phyloP scores from a whole-genome alignment of 306 rosid species.

The Cucumis hystrix region DNA sequence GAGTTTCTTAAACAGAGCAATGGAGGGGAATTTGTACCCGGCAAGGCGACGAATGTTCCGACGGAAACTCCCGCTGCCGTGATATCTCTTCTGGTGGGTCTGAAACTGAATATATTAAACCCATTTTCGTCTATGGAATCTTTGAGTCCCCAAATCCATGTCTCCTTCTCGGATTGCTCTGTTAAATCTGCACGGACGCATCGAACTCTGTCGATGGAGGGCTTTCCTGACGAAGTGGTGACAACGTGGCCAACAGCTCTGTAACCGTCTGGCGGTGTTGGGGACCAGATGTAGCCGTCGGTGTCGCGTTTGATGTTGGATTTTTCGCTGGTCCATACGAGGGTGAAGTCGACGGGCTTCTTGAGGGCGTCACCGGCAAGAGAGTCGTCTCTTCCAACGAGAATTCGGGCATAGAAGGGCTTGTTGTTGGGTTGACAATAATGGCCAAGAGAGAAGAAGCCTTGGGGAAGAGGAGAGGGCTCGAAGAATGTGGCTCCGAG shows the following conservation, averaged over 20 bases:
- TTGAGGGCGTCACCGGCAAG: constrained; percentile 12
- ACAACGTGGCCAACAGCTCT: constrained; percentile 48
- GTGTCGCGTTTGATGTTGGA: constrained; percentile 23
- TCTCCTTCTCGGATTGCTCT: constrained; percentile 29
- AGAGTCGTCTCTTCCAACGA: constrained; percentile 35
- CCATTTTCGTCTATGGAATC: constrained; percentile 11
- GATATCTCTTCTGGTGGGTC: constrained; percentile 38
- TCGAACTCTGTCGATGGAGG: constrained; percentile 36
- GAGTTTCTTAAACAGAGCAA: constrained; percentile 48
- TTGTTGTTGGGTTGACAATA: constrained; percentile 67
- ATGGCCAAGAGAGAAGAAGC: constrained; percentile 56
- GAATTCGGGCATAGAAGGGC: constrained; percentile 50
- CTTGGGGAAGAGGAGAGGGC: constrained; percentile 50
- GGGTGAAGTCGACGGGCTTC: constrained; percentile 40
- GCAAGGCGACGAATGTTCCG: constrained; percentile 42
- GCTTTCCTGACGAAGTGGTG: constrained; percentile 40
- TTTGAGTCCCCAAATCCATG: constrained; percentile 47
- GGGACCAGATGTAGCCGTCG: constrained; percentile 56
- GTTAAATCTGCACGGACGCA: constrained; percentile 61
- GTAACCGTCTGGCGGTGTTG: constrained; percentile 53
- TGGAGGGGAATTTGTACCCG: background rate
- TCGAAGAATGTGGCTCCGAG: constrained; percentile 52
- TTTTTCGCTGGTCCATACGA: constrained; percentile 45
- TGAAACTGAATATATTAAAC: constrained; percentile 30
- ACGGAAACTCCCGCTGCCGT: constrained; percentile 35